Percentiles rank a stretch among this genome's conserved stretches.
Conservation (phyloP, 2,329 filamentous ascomycete species). For the Aspergillus piperis region DNA sequence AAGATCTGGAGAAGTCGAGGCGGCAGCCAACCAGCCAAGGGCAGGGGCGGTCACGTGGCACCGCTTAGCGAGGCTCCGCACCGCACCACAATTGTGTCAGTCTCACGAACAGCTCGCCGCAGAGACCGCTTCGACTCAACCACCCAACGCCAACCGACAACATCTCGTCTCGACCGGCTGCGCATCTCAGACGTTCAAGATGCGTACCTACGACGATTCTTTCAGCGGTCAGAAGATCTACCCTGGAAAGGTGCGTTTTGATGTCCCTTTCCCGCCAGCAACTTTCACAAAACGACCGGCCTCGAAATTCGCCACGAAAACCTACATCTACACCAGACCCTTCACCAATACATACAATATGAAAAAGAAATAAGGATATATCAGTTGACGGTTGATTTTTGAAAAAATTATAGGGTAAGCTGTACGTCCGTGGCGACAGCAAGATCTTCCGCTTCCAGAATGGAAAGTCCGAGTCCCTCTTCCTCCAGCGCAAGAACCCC, state of each 20-base stretch:
- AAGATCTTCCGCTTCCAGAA: constrained; percentile 99
- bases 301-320: constrained; percentile 1
- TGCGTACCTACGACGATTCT: constrained; percentile 77
- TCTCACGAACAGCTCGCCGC: constrained; percentile 35
- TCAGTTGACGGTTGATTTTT: neutral
- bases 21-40: constrained; percentile 31
- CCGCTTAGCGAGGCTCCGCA: constrained; percentile 48
- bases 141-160: constrained; percentile 47
- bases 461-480: constrained; percentile 99
- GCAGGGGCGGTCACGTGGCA: constrained; percentile 45
- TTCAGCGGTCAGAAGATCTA: constrained; percentile 79
- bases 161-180: constrained; percentile 41
- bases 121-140: constrained; percentile 46
- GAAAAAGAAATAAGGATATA: neutral
- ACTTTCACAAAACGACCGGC: neutral
- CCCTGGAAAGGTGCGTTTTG: constrained; percentile 70
- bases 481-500: constrained; percentile 99
- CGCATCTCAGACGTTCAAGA: constrained; percentile 58
- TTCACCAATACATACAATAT: neutral
- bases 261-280: constrained; percentile 18
- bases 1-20: neutral
- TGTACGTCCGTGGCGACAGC: constrained; percentile 99
- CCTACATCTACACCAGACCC: neutral
- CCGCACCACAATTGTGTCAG: constrained; percentile 45
- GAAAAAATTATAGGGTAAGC: constrained; percentile 80